Conservation (phyloP, 805 yeast species). For the Blastobotrys parvus region DNA sequence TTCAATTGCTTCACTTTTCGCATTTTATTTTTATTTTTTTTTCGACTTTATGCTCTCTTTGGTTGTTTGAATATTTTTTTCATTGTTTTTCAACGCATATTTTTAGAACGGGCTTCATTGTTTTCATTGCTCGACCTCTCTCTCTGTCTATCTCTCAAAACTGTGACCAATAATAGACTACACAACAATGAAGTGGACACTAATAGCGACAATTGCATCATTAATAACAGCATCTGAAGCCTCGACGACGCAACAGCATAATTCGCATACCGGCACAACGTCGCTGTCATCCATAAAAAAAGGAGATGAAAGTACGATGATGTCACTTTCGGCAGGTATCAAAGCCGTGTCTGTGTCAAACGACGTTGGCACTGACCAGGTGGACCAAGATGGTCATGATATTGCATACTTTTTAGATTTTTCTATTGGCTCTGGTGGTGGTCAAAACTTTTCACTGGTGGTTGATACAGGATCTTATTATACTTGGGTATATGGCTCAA, state of each 20-base stretch:
- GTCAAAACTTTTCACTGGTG: conserved; percentile 41
- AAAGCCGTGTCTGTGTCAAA: background rate
- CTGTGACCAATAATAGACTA: too few species aligned
- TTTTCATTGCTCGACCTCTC: too few species aligned
- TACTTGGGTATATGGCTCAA: conserved; percentile 50
- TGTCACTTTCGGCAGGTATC: background rate
- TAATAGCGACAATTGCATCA: too few species aligned
- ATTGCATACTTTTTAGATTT: conserved; percentile 23
- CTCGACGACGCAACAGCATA: background rate
- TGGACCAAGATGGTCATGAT: conserved; percentile 22
- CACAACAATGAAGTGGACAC: too few species aligned
- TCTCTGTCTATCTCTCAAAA: too few species aligned
- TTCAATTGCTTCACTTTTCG: too few species aligned
- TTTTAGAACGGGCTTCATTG: too few species aligned
- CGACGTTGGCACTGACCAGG: conserved; percentile 9
- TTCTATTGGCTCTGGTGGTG: conserved; percentile 17
- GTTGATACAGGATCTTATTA: conserved; percentile 62
- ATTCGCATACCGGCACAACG: background rate
- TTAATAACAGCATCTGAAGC: too few species aligned
- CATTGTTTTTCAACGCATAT: too few species aligned
- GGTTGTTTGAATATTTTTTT: too few species aligned
- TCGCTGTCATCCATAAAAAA: background rate
- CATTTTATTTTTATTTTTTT: too few species aligned
- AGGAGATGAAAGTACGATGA: background rate
- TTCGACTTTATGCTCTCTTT: too few species aligned